Percentiles rank a stretch among this genome's conserved stretches.
phyloP scores from a whole-genome alignment of 192 early-diverging fungal genomes.

The Chytriomyces confervae region DNA sequence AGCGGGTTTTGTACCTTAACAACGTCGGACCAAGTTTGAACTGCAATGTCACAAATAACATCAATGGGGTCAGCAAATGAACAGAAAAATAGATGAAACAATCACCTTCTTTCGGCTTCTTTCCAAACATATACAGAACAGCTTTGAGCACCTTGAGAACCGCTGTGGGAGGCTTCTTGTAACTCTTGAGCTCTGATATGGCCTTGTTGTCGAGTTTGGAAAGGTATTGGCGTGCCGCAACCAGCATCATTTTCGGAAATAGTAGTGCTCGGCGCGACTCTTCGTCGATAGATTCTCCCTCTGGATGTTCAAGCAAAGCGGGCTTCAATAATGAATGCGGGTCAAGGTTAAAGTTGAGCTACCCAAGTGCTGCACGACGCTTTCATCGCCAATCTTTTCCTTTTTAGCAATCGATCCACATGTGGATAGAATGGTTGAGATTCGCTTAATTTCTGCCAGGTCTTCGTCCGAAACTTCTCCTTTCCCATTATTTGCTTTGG shows the following conservation, averaged over 20 bases:
- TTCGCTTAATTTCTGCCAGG: slow-evolving; percentile 44
- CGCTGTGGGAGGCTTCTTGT: slow-evolving; percentile 59
- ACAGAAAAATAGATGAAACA: not conserved
- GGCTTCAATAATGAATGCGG: too few species aligned
- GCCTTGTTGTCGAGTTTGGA: slow-evolving; percentile 47
- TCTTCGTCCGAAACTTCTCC: slow-evolving; percentile 40
- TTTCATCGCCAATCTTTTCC: slow-evolving; percentile 34
- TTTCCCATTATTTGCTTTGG: slow-evolving; percentile 9
- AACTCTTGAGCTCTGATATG: slow-evolving; percentile 59
- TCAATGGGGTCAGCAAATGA: not conserved
- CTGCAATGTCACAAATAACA: slow-evolving; percentile 43
- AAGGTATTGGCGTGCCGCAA: slow-evolving; percentile 44
- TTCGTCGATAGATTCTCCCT: slow-evolving; percentile 57
- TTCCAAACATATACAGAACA: slow-evolving; percentile 62
- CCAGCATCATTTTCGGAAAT: slow-evolving; percentile 61
- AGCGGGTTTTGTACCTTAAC: slow-evolving; percentile 31
- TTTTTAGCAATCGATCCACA: slow-evolving; percentile 28
- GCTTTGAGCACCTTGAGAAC: slow-evolving; percentile 61
- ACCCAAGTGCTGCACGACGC: slow-evolving; percentile 30
- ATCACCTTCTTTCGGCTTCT: slow-evolving; percentile 55
- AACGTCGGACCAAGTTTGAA: slow-evolving; percentile 46
- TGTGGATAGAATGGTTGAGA: slow-evolving; percentile 31
- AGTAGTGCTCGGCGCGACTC: slow-evolving; percentile 48
- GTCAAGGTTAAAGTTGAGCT: not conserved
- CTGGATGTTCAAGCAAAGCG: slow-evolving; percentile 24